Conservation (phyloP, 2,329 filamentous ascomycete species). For the Myriosclerotinia scirpicola region DNA sequence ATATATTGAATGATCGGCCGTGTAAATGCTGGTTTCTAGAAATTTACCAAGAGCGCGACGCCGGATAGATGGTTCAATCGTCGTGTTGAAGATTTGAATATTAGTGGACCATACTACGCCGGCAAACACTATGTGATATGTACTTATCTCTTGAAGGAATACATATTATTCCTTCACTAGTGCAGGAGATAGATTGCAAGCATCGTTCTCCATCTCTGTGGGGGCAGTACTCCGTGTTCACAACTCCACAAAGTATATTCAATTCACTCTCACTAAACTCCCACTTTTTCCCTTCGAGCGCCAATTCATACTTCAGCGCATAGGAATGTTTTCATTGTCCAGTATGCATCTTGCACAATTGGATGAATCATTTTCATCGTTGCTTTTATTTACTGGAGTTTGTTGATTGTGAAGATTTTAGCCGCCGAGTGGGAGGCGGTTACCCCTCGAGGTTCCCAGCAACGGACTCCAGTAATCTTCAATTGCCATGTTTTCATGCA, state of each 20-base stretch:
- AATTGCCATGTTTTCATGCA: constrained; percentile 22
- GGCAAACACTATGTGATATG: background rate
- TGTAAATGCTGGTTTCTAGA: background rate
- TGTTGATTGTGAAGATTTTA: constrained; percentile 4
- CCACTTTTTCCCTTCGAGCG: constrained; percentile 5
- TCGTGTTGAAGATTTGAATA: background rate
- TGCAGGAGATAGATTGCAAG: constrained; percentile 1
- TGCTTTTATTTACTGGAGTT: constrained; percentile 6
- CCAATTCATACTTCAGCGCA: constrained; percentile 16
- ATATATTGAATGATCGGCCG: background rate
- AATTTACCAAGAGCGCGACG: constrained; percentile 7
- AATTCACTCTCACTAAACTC: constrained; percentile 1
- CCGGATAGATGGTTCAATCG: constrained; percentile 1
- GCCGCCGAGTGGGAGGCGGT: constrained; percentile 15
- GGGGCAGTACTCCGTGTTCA: constrained; percentile 11
- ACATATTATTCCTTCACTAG: background rate
- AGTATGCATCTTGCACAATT: constrained; percentile 17
- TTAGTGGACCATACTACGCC: background rate
- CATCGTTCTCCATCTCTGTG: background rate
- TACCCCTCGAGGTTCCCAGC: constrained; percentile 12
- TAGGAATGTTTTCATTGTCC: background rate
- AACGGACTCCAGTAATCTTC: constrained; percentile 17
- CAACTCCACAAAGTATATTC: constrained; percentile 1
- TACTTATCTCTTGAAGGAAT: background rate
- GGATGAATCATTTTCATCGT: background rate